Evolutionary conservation across 371 early-diverging fungal genomes (phyloP).

Genomic region (Mucor ambiguus): DNA sequence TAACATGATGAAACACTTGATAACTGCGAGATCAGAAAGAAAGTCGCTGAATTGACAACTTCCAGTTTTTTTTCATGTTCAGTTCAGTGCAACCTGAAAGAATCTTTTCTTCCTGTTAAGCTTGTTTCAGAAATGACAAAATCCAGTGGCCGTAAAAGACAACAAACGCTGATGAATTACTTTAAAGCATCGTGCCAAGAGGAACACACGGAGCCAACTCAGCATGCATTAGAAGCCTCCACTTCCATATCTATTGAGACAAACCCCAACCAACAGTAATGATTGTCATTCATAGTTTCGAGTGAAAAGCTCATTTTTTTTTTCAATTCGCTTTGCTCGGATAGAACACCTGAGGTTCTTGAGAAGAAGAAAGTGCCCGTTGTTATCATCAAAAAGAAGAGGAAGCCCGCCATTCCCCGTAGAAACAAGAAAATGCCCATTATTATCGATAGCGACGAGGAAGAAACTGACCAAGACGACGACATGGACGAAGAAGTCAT

Average conservation of each 20-base stretch:
- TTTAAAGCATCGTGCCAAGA: neutral
- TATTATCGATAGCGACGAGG: neutral
- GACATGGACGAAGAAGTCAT: neutral
- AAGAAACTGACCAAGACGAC: neutral
- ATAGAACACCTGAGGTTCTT: neutral
- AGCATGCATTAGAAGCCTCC: neutral
- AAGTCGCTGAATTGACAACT: neutral
- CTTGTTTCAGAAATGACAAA: neutral
- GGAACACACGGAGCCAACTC: neutral
- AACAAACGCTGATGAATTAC: neutral
- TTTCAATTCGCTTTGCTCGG: neutral
- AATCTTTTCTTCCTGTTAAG: neutral
- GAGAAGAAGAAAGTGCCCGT: neutral
- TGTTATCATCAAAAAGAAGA: neutral
- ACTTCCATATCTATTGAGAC: neutral
- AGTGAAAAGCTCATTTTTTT: neutral
- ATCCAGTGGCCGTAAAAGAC: neutral
- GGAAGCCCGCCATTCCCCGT: neutral
- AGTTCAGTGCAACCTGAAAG: neutral
- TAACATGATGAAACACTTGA: neutral
- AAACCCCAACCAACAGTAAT: neutral
- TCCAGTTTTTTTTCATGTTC: neutral
- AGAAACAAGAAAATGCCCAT: neutral
- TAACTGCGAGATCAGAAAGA: neutral
- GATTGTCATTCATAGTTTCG: neutral